phyloP scores from a whole-genome alignment of 495 filamentous ascomycete genomes.

The Penicillium alfredii region DNA sequence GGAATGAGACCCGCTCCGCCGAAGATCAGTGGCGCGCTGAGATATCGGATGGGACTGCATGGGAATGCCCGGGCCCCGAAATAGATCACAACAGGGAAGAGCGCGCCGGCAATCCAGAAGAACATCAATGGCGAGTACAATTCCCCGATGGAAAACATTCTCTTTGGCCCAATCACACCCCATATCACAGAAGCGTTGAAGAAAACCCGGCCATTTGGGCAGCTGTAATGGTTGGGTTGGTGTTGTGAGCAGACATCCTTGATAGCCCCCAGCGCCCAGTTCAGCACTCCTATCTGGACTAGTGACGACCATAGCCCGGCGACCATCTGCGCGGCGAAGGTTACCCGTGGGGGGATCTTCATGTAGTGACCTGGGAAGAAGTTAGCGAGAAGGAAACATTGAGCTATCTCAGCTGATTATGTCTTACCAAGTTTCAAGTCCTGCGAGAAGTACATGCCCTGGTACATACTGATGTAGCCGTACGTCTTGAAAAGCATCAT shows the following conservation, averaged over 20 bases:
- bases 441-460: conserved; percentile 47
- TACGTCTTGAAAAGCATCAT: conserved; percentile 65
- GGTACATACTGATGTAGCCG: conserved; percentile 52
- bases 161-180: conserved; percentile 47
- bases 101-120: conserved; percentile 47
- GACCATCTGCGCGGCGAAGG: conserved; percentile 53
- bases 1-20: conserved; percentile 41
- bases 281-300: conserved; percentile 54
- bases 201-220: conserved; percentile 56
- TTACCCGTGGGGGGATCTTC: conserved; percentile 57
- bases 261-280: conserved; percentile 56
- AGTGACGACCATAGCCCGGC: conserved; percentile 51
- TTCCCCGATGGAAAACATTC: conserved; percentile 47
- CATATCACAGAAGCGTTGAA: conserved; percentile 54
- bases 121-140: conserved; percentile 42
- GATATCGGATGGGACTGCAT: conserved; percentile 31
- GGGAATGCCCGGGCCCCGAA: conserved; percentile 41
- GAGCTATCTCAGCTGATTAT: background rate
- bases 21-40: conserved; percentile 47
- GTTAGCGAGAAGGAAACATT: conserved; percentile 1
- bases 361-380: conserved; percentile 51
- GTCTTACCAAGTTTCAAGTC: conserved; percentile 45
- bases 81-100: conserved; percentile 44
- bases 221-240: conserved; percentile 52
- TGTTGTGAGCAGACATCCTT: conserved; percentile 42